Base-by-base conservation (phyloP, 345 rosid species). In the Gossypium ekmanianum region DNA sequence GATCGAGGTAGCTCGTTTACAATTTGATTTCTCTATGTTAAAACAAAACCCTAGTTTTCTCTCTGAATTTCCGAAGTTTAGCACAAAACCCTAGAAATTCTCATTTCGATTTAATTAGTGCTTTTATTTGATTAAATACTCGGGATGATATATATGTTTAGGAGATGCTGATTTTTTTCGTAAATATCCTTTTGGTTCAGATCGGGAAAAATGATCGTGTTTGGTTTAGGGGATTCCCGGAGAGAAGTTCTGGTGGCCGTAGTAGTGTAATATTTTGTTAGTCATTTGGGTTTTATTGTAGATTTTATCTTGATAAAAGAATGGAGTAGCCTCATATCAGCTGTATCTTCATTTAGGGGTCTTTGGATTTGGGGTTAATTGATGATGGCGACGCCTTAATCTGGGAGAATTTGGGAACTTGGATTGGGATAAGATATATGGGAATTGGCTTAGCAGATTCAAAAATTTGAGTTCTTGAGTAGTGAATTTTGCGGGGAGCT, bases 11-110 rank as follows among this genome's bases (percentile, higher is more conserved):
- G 59, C 54, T 51, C 18, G 58, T 47, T 68, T 45, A 27, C 44
- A 68, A 71, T 58, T 70, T 72, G 24, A 51, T 72, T 34, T 55
- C 34, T 61, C 44, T 2, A 26, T 68, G 50, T 16, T 22, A 54
- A 63, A 68, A 75, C 67, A 74, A 69, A 82, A 77, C 80, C 84
- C 84, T 76, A 80, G 85, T 29, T 74, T 74, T 69, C 17, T 17
- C 43, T 5, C 9, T 43, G 58, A 16, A 74, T 65, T 63, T 76
- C 72, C 75, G 61, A 26, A 68, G 75, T 62, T 74, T 52, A 74
- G 59, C 50, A 17, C 68, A 76, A 82, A 82, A 72, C 82, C 83
- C 82, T 83, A 71, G 57, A 34, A n/a, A 56, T 65, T 44, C 4
- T 57, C 34, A 22, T 41, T 74, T 68, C 47, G 64, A 48, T 26